Evolutionary conservation across 306 rosid species (phyloP), one percentile per base, ranked within the genome.

Genomic region (Begonia fuchsioides): DNA sequence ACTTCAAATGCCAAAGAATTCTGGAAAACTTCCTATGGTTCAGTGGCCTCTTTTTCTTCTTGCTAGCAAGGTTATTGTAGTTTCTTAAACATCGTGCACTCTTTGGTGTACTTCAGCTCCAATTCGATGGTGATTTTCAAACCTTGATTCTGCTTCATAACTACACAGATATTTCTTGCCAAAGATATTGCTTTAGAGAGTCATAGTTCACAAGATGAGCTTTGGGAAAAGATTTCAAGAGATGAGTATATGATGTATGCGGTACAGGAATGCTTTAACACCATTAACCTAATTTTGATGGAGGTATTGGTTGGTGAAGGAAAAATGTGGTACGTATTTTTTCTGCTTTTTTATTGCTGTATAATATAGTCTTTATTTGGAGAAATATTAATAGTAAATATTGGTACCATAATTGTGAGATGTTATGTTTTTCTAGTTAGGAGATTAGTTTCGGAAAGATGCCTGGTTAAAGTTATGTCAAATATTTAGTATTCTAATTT

Each of bases 31-130:
- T 54, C 74, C 82, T 35, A 40, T 88, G 81, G 90, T 88, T 70
- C 95, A 88, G 61, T 84, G 95, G 97, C 97, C 97, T n/a, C 97
- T 88, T 60, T 84, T 88, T 63, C 93, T 88, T 59, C 95, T 88
- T 49, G 78, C 95, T 51, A 88, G 97, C 97, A 88, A 88, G 97
- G 97, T 88, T 39, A 43, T 35, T 55, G 15, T 12, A 40, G 60
- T 43, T 54, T 53, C 38, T 40, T 15, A 40, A 13, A 10, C 14
- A 43, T 43, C 2, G 10, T 6, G 46, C 1, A 11, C 14, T 43
- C 12, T 43, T 11, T 52, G 38, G 40, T 11, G 15, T 20, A 52
- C 2, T 53, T 1, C 47, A 17, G 16, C 43, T 44, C 54, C 35
- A 8, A 16, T 40, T 58, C 13, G 15, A 44, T 47, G 32, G 32